Base-by-base conservation (phyloP, 306 rosid genomes). In the Lathyrus oleraceus region DNA sequence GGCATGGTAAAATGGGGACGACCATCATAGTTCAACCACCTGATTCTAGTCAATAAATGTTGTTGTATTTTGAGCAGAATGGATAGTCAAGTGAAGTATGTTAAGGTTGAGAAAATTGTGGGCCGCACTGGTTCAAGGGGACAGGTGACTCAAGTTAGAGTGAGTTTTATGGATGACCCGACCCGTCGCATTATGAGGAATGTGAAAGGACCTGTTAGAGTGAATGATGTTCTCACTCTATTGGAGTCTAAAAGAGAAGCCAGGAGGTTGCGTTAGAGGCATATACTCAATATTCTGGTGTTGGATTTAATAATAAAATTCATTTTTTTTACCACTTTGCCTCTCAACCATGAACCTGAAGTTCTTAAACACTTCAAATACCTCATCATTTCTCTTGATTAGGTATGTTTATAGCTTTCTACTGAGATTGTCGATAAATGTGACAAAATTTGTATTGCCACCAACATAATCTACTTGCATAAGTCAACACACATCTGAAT, bases 91-190 rank as follows among this genome's bases (percentile, higher is more conserved):
- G n/a, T 19, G 6, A 62, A 62, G 67, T 0, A 19, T 38, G 67
- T 17, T 62, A 0, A 0, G 12, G 67, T 62, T 20, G 67, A 19
- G 11, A 62, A 19, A 40, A 11, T 62, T 19, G 42, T 61, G 0
- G 67, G 67, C 2, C 67, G 67, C 1, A 62, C 67, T 11, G 67
- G 67, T 38, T 62, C 67, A 2, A 19, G 67, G 11, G 67, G 67
- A 19, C 67, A 62, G 67, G 67, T 62, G 35, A 62, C 67, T 62
- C 67, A 62, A 13, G 67, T 62, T 39, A 62, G 67, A 20, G 67
- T 62, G 19, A 39, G 4, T 9, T 38, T 62, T 62, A 0, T 0
- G 0, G 67, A 62, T 0, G 67, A 62, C n/a, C 5, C 2, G 0
- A 62, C 1, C 19, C 67, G 67, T 39, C 11, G 1, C 32, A 62